Evolutionary conservation across 495 filamentous ascomycete species (phyloP), one percentile per base, ranked within the genome.

Genomic region (Parmelia sp.): DNA sequence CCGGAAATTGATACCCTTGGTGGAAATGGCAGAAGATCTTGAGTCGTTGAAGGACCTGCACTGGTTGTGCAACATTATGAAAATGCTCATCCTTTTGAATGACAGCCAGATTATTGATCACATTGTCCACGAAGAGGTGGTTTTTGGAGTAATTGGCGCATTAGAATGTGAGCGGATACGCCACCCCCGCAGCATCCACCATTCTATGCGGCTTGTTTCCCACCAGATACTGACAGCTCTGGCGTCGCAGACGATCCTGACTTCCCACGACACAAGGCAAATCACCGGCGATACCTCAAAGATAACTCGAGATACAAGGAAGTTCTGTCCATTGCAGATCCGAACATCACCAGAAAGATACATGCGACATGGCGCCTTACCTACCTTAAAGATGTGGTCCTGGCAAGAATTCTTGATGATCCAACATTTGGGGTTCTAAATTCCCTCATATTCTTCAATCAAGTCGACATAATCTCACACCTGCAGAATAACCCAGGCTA

Each of bases 391-490:
- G 94, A 98, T 69, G 94, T 98, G 59, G 94, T 98, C 8, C 82
- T 98, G 49, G 94, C 94, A 31, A 86, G 94, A 57, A 97, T 97
- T 64, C 81, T 98, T 47, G 94, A 98, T 74, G 94, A 98, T 72
- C 94, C 93, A 62, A 98, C 94, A 36, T 98, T 97, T 71, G 94
- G 90, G 21, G 93, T 97, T 37, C 86, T 98, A 62, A 98, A 97
- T 78, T 96, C 91, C 53, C 82, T 97, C 71, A 98, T 98, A 63
- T 98, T 96, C 79, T 98, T 92, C 82, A 92, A 97, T 74, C 94
- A 98, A 78, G 92, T 97, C 67, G 94, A 98, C 71, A 97, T 98
- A 71, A 88, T 97, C 56, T 88, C 90, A 69, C 90, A 97, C 75
- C 82, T 98, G 31, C 92, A 97, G 74, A 78, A 78, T 21, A 96